Base-by-base conservation (phyloP, 805 yeast genomes). In the Ogataea philodendri region DNA sequence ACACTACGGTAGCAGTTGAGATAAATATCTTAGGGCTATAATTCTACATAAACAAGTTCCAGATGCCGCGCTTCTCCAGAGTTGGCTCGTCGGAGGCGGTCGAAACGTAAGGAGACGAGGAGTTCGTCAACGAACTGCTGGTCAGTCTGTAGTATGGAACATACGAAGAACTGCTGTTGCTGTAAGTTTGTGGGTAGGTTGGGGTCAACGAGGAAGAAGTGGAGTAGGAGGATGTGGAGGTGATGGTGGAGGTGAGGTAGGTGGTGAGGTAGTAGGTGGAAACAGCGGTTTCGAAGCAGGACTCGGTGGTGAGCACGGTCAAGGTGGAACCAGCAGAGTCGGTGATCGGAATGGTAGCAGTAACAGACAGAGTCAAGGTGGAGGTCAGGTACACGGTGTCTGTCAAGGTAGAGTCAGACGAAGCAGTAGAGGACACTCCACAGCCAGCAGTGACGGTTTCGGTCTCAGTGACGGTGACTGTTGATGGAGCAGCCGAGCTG, bases 331-430 rank as follows among this genome's bases (percentile, higher is more conserved):
- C 64, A 9, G 49, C 42, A 26, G 45, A 39, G 44, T 56, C 50
- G 11, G 63, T 54, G 34, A 60, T 36, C 9, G 65, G 52, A 30
- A 62, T 41, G 3, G 62, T 55, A 7, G 58, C 57, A 22, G 56
- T 51, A 20, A 60, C 41, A 29, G 66, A 61, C 26, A 59, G 13
- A 10, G 61, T 58, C 19, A 53, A 15, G 15, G 58, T 51, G 10
- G 41, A 30, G 10, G 54, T 49, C 30, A 42, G 13, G 32, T 52
- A 49, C 15, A 49, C 27, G 11, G 46, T 41, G 16, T 39, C 26
- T 6, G 55, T 50, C 7, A 45, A 13, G 5, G 49, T 45, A 19
- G 46, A 30, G 27, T 34, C 45, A n/a, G 40, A 33, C 9, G 34
- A 37, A 7, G 32, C n/a, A 9, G 33, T 26, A 4, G 52, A 41